A percentile compares a stretch with the other conserved stretches of the same genome.
Evolutionary conservation across 805 yeast species (phyloP).

Genomic region (Candida yuanshanica): DNA sequence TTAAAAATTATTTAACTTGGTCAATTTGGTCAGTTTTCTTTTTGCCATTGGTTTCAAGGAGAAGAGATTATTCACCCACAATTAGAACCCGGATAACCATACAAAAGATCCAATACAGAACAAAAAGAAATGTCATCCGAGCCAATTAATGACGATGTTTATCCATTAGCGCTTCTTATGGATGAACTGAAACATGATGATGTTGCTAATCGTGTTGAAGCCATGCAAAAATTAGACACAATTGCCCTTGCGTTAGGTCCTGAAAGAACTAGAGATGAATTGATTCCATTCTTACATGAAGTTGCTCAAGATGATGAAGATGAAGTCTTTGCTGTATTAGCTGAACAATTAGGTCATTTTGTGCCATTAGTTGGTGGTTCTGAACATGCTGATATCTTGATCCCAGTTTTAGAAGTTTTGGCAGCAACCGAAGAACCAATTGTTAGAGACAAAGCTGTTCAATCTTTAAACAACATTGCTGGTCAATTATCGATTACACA

Average conservation of each 20-base stretch:
- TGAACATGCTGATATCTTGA: conserved; percentile 49
- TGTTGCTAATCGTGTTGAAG: conserved; percentile 85
- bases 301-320: conserved; percentile 97
- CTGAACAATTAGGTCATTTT: conserved; percentile 83
- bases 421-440: conserved; percentile 94
- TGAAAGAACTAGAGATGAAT: conserved; percentile 82
- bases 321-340: conserved; percentile 91
- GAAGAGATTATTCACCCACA: background rate
- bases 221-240: conserved; percentile 90
- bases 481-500: conserved; percentile 57
- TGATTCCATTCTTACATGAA: conserved; percentile 79
- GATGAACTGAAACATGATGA: conserved; percentile 98
- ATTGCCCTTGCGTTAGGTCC: conserved; percentile 94
- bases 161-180: conserved; percentile 92
- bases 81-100: too few relatives aligned
- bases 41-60: background rate
- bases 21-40: too few relatives aligned
- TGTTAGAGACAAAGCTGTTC: conserved; percentile 92
- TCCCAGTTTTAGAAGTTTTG: conserved; percentile 66
- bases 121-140: conserved; percentile 5
- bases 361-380: conserved; percentile 87
- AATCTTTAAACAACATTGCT: conserved; percentile 70
- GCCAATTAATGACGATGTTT: conserved; percentile 42
- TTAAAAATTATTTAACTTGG: too few relatives aligned
- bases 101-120: too few relatives aligned